Evolutionary conservation across 2,329 filamentous ascomycete species (phyloP).

Genomic region (Aurifilum marmelostoma): DNA sequence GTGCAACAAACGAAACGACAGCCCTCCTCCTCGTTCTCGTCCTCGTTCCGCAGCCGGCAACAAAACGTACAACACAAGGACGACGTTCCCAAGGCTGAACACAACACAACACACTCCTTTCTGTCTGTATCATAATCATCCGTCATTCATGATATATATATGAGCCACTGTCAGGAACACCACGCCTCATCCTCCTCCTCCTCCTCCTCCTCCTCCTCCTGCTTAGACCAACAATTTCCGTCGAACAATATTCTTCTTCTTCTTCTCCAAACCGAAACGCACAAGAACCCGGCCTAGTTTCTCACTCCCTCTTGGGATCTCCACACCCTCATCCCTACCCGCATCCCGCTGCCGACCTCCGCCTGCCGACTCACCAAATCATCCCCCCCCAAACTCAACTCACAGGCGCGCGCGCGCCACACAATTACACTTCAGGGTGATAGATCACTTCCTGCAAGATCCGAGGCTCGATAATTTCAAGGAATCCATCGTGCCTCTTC

Average conservation of each 20-base stretch:
- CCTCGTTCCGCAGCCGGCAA: no score
- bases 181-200: not conserved
- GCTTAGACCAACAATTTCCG: not conserved
- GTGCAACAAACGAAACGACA: not conserved
- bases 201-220: not conserved
- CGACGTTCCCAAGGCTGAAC: not conserved
- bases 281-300: not conserved
- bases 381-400: not conserved
- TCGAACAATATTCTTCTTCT: not conserved
- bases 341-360: conserved; percentile 9
- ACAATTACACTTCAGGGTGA: not conserved
- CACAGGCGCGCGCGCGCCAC: not conserved
- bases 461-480: not conserved
- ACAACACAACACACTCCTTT: not conserved
- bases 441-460: not conserved
- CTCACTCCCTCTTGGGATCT: not conserved
- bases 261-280: not conserved
- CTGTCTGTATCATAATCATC: not conserved
- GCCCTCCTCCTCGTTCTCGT: no score
- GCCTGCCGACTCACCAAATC: not conserved
- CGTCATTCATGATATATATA: not conserved
- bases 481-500: not conserved
- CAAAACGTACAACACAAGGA: no score
- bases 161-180: not conserved
- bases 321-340: conserved; percentile 2